A percentile compares a stretch with the other conserved stretches of the same genome.
Evolutionary conservation across 1,284 basidiomycete species (phyloP).

Genomic region (Cryptococcus sp.): DNA sequence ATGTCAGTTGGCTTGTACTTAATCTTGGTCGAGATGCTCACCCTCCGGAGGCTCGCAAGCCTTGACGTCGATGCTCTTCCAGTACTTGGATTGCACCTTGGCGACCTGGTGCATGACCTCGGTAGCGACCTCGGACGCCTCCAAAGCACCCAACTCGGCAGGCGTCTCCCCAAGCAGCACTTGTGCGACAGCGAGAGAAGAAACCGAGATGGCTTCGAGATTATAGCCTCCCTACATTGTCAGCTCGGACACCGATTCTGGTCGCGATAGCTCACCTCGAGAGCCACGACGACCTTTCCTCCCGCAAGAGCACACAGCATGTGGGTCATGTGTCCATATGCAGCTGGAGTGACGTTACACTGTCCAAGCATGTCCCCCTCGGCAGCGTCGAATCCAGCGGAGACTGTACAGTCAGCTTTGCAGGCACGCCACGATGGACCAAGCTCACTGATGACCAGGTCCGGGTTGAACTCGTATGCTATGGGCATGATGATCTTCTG

Average conservation of each 20-base stretch:
- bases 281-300: constrained; percentile 82
- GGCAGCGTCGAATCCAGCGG: constrained; percentile 96
- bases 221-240: constrained; percentile 83
- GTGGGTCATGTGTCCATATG: constrained; percentile 98
- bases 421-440: neutral
- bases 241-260: neutral
- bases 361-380: constrained; percentile 85
- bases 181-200: constrained; percentile 77
- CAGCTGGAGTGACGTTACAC: constrained; percentile 85
- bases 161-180: constrained; percentile 82
- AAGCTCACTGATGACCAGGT: constrained; percentile 84
- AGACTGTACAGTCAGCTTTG: constrained; percentile 56
- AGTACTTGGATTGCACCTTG: constrained; percentile 78
- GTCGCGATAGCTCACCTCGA: constrained; percentile 61
- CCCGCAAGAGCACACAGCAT: constrained; percentile 86
- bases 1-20: neutral
- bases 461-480: constrained; percentile 90
- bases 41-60: constrained; percentile 64
- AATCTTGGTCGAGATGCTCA: constrained; percentile 11
- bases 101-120: constrained; percentile 84
- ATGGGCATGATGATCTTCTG: constrained; percentile 96
- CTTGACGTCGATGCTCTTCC: constrained; percentile 77
- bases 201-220: constrained; percentile 78
- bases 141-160: constrained; percentile 61
- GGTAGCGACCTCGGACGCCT: constrained; percentile 69